These are phyloP conservation scores for Ogataea paradorogensis DNA, from an alignment of 805 yeast species.

Conservation along the genomic window DNA sequence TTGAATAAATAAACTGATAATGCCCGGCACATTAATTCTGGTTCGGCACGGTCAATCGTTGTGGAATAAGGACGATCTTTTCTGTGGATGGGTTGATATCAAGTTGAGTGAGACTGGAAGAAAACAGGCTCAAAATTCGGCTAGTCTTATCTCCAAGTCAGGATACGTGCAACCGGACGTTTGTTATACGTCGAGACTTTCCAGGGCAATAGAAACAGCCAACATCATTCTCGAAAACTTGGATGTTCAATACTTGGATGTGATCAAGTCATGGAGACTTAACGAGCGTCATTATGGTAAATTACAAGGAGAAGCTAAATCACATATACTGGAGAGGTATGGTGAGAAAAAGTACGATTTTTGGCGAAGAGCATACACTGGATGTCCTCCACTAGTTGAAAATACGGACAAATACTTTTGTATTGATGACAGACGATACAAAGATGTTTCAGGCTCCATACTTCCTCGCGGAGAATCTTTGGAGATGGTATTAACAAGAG, in stretches of 20 bases:
- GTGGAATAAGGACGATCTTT: slow-evolving; percentile 70
- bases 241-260: slow-evolving; percentile 45
- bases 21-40: slow-evolving; percentile 42
- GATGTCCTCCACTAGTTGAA: slow-evolving; percentile 56
- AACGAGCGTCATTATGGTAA: slow-evolving; percentile 85
- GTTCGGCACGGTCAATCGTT: slow-evolving; percentile 83
- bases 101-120: slow-evolving; percentile 64
- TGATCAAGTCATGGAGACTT: slow-evolving; percentile 71
- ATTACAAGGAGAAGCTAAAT: slow-evolving; percentile 75
- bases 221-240: slow-evolving; percentile 59
- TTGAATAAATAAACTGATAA: slow-evolving; percentile 3
- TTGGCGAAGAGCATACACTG: slow-evolving; percentile 77
- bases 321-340: slow-evolving; percentile 57
- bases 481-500: slow-evolving; percentile 64
- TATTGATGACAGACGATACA: slow-evolving; percentile 38
- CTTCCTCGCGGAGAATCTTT: slow-evolving; percentile 74
- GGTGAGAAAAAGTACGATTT: slow-evolving; percentile 74
- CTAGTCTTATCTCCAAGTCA: slow-evolving; percentile 51
- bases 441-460: slow-evolving; percentile 43
- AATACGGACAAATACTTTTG: slow-evolving; percentile 39
- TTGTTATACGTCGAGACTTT: slow-evolving; percentile 66
- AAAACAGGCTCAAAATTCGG: slow-evolving; percentile 65
- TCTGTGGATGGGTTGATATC: slow-evolving; percentile 87
- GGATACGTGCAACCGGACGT: slow-evolving; percentile 46
- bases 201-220: slow-evolving; percentile 74